Evolutionary conservation across 2,329 filamentous ascomycete genomes (phyloP).

Genomic region (Fusarium bulbicola): DNA sequence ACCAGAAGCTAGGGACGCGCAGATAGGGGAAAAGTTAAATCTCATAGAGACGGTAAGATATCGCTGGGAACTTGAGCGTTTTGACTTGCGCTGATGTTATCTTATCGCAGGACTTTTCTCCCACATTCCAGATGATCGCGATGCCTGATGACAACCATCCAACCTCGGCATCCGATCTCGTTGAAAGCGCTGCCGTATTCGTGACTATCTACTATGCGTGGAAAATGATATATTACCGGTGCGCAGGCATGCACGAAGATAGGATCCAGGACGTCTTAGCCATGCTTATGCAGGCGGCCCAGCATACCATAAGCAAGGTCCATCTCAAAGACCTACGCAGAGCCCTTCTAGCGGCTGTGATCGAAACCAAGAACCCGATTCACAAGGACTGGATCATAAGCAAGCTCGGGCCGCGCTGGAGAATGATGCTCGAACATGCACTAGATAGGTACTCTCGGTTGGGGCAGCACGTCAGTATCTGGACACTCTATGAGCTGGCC

Average conservation of each 20-base stretch:
- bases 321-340: neutral
- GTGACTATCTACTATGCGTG: neutral
- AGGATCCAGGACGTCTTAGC: neutral
- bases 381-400: neutral
- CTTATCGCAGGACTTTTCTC: neutral
- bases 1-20: fast-evolving
- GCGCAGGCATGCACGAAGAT: neutral
- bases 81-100: fast-evolving
- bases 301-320: neutral
- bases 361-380: neutral
- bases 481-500: neutral
- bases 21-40: neutral
- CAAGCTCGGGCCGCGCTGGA: neutral
- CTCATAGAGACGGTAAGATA: neutral
- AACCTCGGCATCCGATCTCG: neutral
- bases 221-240: neutral
- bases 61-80: fast-evolving
- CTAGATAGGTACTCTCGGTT: neutral
- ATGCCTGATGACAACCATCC: neutral
- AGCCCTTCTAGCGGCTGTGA: neutral
- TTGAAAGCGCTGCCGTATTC: neutral
- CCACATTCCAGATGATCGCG: neutral
- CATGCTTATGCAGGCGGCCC: neutral
- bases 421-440: neutral
- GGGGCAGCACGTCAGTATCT: neutral